Evolutionary conservation across 306 rosid species (phyloP), one percentile per base, ranked within the genome.

Genomic region (Vigna reflexopilosa): DNA sequence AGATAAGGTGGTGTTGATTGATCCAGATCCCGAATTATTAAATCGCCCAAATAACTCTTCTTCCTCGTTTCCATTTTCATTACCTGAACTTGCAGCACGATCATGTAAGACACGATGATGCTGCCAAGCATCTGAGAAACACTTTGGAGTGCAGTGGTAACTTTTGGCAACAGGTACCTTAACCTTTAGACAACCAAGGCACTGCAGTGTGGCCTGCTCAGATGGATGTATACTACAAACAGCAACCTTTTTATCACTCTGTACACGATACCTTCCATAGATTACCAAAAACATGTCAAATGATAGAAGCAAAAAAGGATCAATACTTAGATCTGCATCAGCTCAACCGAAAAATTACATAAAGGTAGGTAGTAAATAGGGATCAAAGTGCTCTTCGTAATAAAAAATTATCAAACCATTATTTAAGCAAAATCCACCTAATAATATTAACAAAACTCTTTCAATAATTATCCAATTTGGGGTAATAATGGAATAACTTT

Each of bases 51-150:
- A 93, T 63, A 87, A 80, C 86, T 96, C 99, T 80, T 96, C 99
- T 75, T 96, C 99, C 38, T 91, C 97, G 79, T 87, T 93, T 69
- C 97, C 98, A 87, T 93, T 91, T 86, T 96, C 99, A 81, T 89
- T 96, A 73, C 89, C 89, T 47, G 96, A 93, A 87, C 93, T 96
- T 59, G 99, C 94, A 66, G 99, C 99, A 62, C 98, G 99, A 68
- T 96, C 99, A 86, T 96, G 99, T 71, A 96, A 85, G 70, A 90
- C 94, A 72, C 99, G 99, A 68, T 96, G 99, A 86, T 96, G 99
- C 84, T 96, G 99, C 99, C 99, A 96, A 51, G 99, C 97, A 77
- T 96, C 99, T 34, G 98, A 96, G 82, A 96, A 96, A 83, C 99
- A 96, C 87, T 96, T 96, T 17, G 99, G 88, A 9, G 97, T 81